Conservation (phyloP, 116 monocot species). For the Phalaenopsis hybrid region DNA sequence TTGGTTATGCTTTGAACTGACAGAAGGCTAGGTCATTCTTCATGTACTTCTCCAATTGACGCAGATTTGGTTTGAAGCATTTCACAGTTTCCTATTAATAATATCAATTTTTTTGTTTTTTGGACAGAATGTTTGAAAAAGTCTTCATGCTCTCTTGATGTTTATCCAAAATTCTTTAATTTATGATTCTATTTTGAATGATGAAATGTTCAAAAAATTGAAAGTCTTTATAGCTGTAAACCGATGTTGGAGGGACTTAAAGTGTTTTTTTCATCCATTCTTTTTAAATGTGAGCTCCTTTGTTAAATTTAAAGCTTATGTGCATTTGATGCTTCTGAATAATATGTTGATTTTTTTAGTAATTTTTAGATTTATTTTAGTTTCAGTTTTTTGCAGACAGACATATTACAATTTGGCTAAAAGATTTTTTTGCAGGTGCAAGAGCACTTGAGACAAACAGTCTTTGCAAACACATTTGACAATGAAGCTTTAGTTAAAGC, state of each 20-base stretch:
- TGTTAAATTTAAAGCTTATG: neutral
- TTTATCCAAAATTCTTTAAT: slow-evolving; percentile 27
- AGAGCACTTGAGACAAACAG: slow-evolving; percentile 31
- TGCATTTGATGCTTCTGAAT: neutral
- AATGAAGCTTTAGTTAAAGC: neutral
- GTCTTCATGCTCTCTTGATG: slow-evolving; percentile 17
- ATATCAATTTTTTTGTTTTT: slow-evolving; percentile 18
- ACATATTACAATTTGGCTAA: too few species aligned
- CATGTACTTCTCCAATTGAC: slow-evolving; percentile 21
- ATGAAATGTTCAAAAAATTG: slow-evolving; percentile 9
- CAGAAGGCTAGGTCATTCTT: slow-evolving; percentile 22
- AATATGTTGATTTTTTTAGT: too few species aligned
- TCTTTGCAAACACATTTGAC: neutral
- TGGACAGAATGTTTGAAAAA: slow-evolving; percentile 37
- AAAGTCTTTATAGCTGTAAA: slow-evolving; percentile 5
- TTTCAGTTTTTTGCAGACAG: too few species aligned
- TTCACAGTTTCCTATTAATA: slow-evolving; percentile 15
- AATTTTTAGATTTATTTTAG: too few species aligned
- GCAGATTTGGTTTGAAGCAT: slow-evolving; percentile 18
- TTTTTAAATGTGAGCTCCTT: slow-evolving; percentile 29
- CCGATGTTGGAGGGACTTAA: slow-evolving; percentile 25
- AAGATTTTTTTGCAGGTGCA: too few species aligned
- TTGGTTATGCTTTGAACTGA: slow-evolving; percentile 6
- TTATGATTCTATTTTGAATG: slow-evolving; percentile 21
- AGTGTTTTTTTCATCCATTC: slow-evolving; percentile 28